Evolutionary conservation across 108 stramenopile species (phyloP).

Genomic region (Cylindrotheca fusiformis): DNA sequence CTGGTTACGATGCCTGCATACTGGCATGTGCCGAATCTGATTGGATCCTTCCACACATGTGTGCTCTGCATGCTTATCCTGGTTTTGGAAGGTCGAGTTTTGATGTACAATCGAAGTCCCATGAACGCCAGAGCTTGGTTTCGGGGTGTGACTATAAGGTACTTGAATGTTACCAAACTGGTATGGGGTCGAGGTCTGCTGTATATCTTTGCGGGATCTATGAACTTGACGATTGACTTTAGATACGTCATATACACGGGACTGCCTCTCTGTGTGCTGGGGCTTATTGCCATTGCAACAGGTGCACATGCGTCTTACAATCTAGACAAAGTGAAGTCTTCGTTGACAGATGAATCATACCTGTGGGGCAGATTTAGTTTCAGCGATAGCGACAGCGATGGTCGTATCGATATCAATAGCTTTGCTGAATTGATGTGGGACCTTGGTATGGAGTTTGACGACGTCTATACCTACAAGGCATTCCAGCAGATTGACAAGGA

Average conservation of each 20-base stretch:
- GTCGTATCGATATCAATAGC: conserved; percentile 29
- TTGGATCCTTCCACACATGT: conserved; percentile 26
- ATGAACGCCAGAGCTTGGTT: conserved; percentile 31
- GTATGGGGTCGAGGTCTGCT: conserved; percentile 64
- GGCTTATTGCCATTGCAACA: conserved; percentile 31
- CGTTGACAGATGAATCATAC: conserved; percentile 44
- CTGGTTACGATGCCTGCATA: conserved; percentile 16
- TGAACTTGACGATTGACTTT: conserved; percentile 39
- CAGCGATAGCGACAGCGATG: conserved; percentile 43
- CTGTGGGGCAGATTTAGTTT: conserved; percentile 39
- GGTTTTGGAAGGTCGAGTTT: conserved; percentile 44
- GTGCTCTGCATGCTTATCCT: conserved; percentile 28
- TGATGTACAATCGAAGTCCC: conserved; percentile 21
- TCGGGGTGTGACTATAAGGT: conserved; percentile 26
- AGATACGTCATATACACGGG: conserved; percentile 28
- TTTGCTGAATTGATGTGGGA: conserved; percentile 41
- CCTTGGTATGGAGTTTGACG: conserved; percentile 55
- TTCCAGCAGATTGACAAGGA: conserved; percentile 40
- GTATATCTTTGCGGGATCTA: conserved; percentile 41
- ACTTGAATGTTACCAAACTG: conserved; percentile 39
- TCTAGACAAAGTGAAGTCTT: conserved; percentile 32
- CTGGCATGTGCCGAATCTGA: conserved; percentile 18
- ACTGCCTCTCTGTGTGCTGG: conserved; percentile 22
- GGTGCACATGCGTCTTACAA: conserved; percentile 36
- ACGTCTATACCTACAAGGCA: conserved; percentile 41